Evolutionary conservation across 495 filamentous ascomycete species (phyloP).

Genomic region (Hyaloscypha hepaticicola): DNA sequence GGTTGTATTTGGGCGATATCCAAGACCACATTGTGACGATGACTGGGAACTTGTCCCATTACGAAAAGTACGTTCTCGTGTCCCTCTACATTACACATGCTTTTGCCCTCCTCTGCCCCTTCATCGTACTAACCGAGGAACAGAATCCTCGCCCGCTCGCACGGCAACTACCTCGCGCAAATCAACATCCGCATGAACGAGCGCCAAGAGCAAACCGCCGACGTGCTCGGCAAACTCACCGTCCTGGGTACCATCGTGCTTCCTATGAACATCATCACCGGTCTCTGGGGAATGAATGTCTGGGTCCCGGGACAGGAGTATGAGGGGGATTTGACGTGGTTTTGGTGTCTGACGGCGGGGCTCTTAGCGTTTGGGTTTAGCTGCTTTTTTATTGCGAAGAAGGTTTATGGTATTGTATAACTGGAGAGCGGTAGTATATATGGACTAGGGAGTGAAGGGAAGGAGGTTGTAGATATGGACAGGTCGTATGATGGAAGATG

Average conservation of each 20-base stretch:
- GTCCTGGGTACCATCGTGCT: conserved; percentile 95
- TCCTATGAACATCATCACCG: conserved; percentile 97
- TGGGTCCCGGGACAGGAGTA: conserved; percentile 84
- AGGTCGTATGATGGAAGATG: neutral
- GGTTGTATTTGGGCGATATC: conserved; percentile 93
- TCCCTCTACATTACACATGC: conserved; percentile 1
- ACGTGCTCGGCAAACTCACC: conserved; percentile 91
- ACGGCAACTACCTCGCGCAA: conserved; percentile 91
- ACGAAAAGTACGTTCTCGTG: conserved; percentile 89
- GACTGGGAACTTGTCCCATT: conserved; percentile 91
- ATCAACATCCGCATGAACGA: conserved; percentile 97
- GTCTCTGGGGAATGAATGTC: conserved; percentile 99
- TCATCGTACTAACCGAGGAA: conserved; percentile 3
- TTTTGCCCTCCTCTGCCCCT: neutral
- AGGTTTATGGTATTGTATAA: conserved; percentile 56
- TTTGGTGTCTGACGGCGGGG: conserved; percentile 67
- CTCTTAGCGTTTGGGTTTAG: conserved; percentile 73
- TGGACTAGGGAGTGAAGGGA: neutral
- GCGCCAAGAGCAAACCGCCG: conserved; percentile 91
- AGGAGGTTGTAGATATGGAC: neutral
- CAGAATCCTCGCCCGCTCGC: conserved; percentile 87
- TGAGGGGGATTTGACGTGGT: conserved; percentile 55
- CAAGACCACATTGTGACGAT: conserved; percentile 99
- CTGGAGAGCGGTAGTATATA: neutral
- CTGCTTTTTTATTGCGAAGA: conserved; percentile 82